phyloP scores from a whole-genome alignment of 2,329 filamentous ascomycete species.

The Alternaria sp. region DNA sequence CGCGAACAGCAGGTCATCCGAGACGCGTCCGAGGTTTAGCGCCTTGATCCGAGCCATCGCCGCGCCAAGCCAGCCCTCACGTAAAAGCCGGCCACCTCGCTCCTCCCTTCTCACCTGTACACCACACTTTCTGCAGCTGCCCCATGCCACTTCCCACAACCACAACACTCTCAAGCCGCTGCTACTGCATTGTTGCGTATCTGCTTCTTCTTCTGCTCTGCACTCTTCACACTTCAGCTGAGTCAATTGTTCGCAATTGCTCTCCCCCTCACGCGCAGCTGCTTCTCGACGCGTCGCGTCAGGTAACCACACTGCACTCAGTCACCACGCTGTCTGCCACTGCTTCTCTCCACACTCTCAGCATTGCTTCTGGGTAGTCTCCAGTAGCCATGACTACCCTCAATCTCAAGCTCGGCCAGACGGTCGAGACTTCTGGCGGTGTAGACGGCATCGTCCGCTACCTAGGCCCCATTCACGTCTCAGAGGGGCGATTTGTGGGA shows the following conservation, averaged over 20 bases:
- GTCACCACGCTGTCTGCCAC: background rate
- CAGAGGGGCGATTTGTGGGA: conserved; percentile 84
- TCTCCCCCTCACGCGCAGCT: conserved; percentile 2
- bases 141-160: conserved; percentile 5
- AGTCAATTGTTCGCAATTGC: conserved; percentile 12
- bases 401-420: conserved; percentile 65
- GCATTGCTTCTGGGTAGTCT: conserved; percentile 5
- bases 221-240: conserved; percentile 6
- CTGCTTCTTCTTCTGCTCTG: conserved; percentile 13
- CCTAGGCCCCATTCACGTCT: conserved; percentile 80
- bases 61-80: conserved; percentile 4
- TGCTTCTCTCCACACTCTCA: background rate
- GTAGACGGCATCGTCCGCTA: conserved; percentile 81
- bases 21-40: background rate
- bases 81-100: background rate
- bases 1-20: conserved; percentile 8
- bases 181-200: conserved; percentile 2
- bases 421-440: conserved; percentile 79
- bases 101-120: conserved; percentile 4
- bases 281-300: conserved; percentile 21
- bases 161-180: conserved; percentile 2
- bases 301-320: background rate
- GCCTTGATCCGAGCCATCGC: conserved; percentile 7
- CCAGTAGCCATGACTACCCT: conserved; percentile 32
- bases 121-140: conserved; percentile 9